Evolutionary conservation across 139 green algal genomes (phyloP), one percentile per base, ranked within the genome.

Genomic region (Chlamydomonas eustigma): DNA sequence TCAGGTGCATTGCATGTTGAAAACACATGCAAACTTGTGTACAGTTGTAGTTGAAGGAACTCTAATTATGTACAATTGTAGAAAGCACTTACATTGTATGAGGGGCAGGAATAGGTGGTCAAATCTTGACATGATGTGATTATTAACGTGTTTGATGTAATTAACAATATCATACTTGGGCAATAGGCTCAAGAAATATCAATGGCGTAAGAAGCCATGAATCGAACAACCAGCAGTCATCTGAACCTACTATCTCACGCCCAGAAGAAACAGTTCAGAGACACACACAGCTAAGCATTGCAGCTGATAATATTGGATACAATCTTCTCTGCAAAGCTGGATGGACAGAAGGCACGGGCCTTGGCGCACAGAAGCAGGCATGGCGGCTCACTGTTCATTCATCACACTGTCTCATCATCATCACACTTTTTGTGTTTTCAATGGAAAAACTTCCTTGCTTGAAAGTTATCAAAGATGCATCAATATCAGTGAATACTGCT

Each of bases 281-380:
- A 18, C 44, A 28, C 12, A 58, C 44, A 58, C 18, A 18, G 44
- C 6, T 72, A 44, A 34, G 4, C 37, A 74, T 74, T 38, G 3
- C 68, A 32, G 18, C 68, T 36, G 66, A 39, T n/a, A 82, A 82
- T 24, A 28, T 82, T 1, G 77, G 77, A 3, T 82, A 64, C 28
- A 68, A 77, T 65, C 77, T 91, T 39, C 78, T 91, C 34, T 44
- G 69, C 22, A 90, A 88, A 33, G 86, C 86, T 28, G 86, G 86
- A 2, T 91, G 85, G 85, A 37, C 3, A 35, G 84, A 87, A 25
- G 81, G 84, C n/a, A 70, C 50, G 18, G 86, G 84, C 0, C 38
- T 91, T 25, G 86, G 86, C 1, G 75, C 65, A 3, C 65, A 82
- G 12, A 64, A 88, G 75, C 82, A 74, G 68, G 68, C 63, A 35